Conservation (phyloP, 768 basidiomycete genomes). For the Astraeus odoratus region DNA sequence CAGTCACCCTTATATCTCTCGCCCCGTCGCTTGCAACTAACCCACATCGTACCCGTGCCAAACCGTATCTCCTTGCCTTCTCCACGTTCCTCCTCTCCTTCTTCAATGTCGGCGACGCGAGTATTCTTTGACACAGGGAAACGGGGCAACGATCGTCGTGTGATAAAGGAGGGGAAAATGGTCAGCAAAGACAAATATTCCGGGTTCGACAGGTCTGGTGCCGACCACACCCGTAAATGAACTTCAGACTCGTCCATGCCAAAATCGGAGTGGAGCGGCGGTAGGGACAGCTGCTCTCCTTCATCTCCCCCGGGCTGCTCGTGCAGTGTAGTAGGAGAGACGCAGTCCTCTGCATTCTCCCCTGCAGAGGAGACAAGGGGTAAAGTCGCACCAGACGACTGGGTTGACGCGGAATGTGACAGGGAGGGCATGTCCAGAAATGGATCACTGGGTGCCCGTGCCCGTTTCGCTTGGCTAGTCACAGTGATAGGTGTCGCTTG, state of each 20-base stretch:
- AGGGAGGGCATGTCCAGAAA: slow-evolving; percentile 66
- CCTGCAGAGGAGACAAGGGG: slow-evolving; percentile 26
- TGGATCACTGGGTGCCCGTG: slow-evolving; percentile 72
- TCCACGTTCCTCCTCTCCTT: slow-evolving; percentile 50
- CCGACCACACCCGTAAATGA: slow-evolving; percentile 72
- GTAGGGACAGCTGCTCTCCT: slow-evolving; percentile 15
- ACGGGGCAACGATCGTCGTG: slow-evolving; percentile 62
- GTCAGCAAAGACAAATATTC: slow-evolving; percentile 64
- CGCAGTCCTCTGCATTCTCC: slow-evolving; percentile 35
- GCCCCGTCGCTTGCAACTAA: slow-evolving; percentile 52
- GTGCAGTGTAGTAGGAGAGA: slow-evolving; percentile 30
- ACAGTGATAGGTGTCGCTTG: slow-evolving; percentile 32
- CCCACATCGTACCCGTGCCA: slow-evolving; percentile 84
- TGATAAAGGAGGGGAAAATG: slow-evolving; percentile 74
- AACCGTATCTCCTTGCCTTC: slow-evolving; percentile 55
- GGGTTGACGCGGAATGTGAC: slow-evolving; percentile 52
- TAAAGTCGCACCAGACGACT: slow-evolving; percentile 30
- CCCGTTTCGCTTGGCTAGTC: slow-evolving; percentile 50
- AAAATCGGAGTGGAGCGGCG: slow-evolving; percentile 28
- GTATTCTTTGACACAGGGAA: slow-evolving; percentile 42
- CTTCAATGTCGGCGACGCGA: slow-evolving; percentile 56
- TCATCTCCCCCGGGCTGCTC: slow-evolving; percentile 29
- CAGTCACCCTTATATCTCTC: slow-evolving; percentile 69
- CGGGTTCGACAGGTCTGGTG: slow-evolving; percentile 70
- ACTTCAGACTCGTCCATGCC: slow-evolving; percentile 31